Base-by-base conservation (phyloP, 2,329 filamentous ascomycete species). In the Sporothrix phasma region DNA sequence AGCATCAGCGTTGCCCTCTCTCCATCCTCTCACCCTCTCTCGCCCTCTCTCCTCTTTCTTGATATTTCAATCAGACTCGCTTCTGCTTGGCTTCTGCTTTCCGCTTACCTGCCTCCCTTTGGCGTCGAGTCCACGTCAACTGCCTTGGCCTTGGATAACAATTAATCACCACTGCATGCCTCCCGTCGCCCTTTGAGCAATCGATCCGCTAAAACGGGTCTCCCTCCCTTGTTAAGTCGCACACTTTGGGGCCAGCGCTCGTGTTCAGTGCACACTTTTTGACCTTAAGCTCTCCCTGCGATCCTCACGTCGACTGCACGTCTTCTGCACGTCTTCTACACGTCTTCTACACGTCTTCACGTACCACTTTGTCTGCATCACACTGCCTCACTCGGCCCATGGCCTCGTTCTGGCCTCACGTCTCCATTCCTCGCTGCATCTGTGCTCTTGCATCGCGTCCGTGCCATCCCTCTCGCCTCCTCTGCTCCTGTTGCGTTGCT, bases 401-500 rank as follows among this genome's bases (percentile, higher is more conserved):
- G 13, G 49, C 49, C 31, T 39, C n/a, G 34, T 37, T 43, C n/a
- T 29, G 29, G 39, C 24, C 17, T 37, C 58, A 46, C 24, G 15
- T 61, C 45, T 59, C 56, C 56, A 59, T 59, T 46, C 56, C 56
- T 59, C 15, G 39, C 24, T 15, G 37, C 54, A 43, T 58, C 54
- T 43, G 54, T 58, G 54, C 54, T 58, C 37, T 22, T 43, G 34
- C 37, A 58, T 59, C 56, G 56, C 45, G 58, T 64, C 58, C 41
- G 56, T 64, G 63, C 58, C 63, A 61, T 61, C 58, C 63, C 43
- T 62, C 41, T 51, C 15, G 7, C 29, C 26, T 60, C 31, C n/a
- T 15, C 24, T 56, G 10, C 34, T 7, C 11, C 5, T 39, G 11
- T 56, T 15, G 31, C 39, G 56, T 24, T 45, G 56, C 15, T 59